phyloP scores from a whole-genome alignment of 108 stramenopile species.

The Cyclotella atomus region DNA sequence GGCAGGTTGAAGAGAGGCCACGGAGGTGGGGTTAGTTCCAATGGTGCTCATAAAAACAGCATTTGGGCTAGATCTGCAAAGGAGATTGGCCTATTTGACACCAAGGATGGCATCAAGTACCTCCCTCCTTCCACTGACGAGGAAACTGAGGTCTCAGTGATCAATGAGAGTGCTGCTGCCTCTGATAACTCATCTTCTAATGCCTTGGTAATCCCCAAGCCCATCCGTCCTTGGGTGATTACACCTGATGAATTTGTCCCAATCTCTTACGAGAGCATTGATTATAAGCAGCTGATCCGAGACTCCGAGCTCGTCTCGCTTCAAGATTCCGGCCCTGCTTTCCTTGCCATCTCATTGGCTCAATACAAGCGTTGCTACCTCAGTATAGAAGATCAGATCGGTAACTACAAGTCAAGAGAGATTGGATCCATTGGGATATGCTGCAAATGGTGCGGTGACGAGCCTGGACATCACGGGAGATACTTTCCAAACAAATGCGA shows the following conservation, averaged over 20 bases:
- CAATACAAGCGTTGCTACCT: no score
- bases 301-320: no score
- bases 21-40: conserved; percentile 4
- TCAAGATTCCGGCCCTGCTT: no score
- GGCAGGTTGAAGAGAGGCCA: conserved; percentile 24
- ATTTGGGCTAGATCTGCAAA: conserved; percentile 38
- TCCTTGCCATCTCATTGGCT: no score
- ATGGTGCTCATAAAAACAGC: conserved; percentile 7
- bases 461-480: no score
- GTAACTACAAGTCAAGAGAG: no score
- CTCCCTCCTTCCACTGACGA: conserved; percentile 3
- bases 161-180: conserved; percentile 10
- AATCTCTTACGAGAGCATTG: neutral
- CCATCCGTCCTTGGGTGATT: conserved; percentile 10
- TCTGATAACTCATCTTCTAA: neutral
- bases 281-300: neutral
- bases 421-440: no score
- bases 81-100: conserved; percentile 40
- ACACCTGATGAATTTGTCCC: conserved; percentile 14
- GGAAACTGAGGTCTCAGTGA: neutral
- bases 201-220: neutral
- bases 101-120: conserved; percentile 41
- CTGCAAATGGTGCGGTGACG: no score
- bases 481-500: no score
- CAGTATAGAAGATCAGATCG: no score